These are phyloP conservation scores for Flaveria brownii DNA, from an alignment of 129 eudicot genomes.

Conservation along the genomic window DNA sequence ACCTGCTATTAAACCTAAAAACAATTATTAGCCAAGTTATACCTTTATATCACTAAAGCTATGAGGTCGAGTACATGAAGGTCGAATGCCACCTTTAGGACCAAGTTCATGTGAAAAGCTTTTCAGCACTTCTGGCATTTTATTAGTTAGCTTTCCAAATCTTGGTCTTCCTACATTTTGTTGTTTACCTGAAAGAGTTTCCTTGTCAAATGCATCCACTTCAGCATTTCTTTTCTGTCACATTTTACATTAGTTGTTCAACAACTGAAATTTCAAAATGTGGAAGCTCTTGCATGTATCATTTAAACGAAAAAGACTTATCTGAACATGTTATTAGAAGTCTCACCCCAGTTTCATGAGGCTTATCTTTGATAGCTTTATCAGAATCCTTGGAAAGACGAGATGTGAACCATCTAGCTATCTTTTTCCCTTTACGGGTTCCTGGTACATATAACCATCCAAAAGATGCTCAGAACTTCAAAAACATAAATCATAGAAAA, in stretches of 20 bases:
- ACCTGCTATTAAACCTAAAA: neutral
- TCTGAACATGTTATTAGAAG: slow-evolving; percentile 32
- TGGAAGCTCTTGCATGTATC: slow-evolving; percentile 6
- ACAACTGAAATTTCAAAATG: neutral
- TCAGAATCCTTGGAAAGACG: slow-evolving; percentile 59
- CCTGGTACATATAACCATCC: slow-evolving; percentile 48
- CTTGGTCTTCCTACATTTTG: slow-evolving; percentile 42
- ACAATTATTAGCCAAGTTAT: slow-evolving; percentile 12
- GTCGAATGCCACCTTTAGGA: slow-evolving; percentile 75
- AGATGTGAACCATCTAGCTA: slow-evolving; percentile 73
- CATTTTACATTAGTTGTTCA: slow-evolving; percentile 17
- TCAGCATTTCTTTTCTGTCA: slow-evolving; percentile 45
- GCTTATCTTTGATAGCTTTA: slow-evolving; percentile 40
- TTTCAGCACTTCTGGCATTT: slow-evolving; percentile 59
- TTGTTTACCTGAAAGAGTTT: slow-evolving; percentile 43
- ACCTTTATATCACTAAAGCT: slow-evolving; percentile 83
- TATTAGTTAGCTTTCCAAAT: slow-evolving; percentile 43
- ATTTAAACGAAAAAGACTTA: slow-evolving; percentile 19
- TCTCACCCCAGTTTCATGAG: slow-evolving; percentile 54
- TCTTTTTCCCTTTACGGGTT: slow-evolving; percentile 62
- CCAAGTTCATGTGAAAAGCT: slow-evolving; percentile 91
- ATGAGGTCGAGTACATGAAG: slow-evolving; percentile 61
- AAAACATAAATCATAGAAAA: neutral
- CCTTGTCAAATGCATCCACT: slow-evolving; percentile 47
- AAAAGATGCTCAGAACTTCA: slow-evolving; percentile 16